Base-by-base conservation (phyloP, 1,139 yeast species). In the Casaregolazyma lundiana region DNA sequence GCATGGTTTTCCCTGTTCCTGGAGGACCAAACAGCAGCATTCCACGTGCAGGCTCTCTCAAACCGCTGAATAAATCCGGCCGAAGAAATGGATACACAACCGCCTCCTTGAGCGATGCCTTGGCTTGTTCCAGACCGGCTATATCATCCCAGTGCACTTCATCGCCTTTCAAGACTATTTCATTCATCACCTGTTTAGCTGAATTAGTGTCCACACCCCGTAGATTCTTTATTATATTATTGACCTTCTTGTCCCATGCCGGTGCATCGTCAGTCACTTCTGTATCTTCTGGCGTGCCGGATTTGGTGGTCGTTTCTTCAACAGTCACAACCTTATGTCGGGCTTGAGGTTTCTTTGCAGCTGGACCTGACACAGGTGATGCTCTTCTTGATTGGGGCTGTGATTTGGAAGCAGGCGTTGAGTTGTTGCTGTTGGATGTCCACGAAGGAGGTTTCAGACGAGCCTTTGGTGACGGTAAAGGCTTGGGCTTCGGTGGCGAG, bases 21-120 rank as follows among this genome's bases (percentile, higher is more conserved):
- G 98, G 98, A 0, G 98, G 98, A 0, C 98, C 98, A 70, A 92
- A 92, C 29, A 92, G 69, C 21, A 92, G 70, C 96, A 92, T 90
- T 6, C 98, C 98, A 54, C 96, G 71, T 0, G 96, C 95, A 0
- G 98, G 98, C 64, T 92, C 97, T 55, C 98, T 73, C 49, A 92
- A 70, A 0, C 98, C 98, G 43, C 81, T 77, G 61, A 92, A 92
- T 51, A 92, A 70, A 65, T 92, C 98, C 0, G 98, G 98, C 43
- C 97, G 75, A 54, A 92, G 70, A 63, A 92, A 90, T 26, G 98
- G 98, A 64, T 92, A 90, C 15, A 92, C 97, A 4, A 92, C 98
- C 0, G 98, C 92, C 62, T 92, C 98, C 62, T 92, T 92, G 48
- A 92, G 72, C 0, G 97, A 85, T 54, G 77, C 81, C 61, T 92